Evolutionary conservation across 1,139 yeast genomes (phyloP), one percentile per base, ranked within the genome.

Genomic region (Hemisphaericaspora xylanilytica): DNA sequence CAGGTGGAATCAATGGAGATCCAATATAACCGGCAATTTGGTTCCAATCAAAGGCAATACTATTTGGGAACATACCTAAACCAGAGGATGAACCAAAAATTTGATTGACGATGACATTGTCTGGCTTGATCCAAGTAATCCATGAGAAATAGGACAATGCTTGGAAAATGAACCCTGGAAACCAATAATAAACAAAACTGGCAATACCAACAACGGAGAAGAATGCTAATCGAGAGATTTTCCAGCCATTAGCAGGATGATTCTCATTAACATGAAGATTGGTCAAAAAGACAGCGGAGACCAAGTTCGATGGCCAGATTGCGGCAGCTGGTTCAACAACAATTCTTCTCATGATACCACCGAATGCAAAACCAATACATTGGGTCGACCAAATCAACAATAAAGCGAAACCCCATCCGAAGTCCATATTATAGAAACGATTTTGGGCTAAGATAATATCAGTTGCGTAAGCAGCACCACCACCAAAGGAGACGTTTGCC

Each of bases 1-100:
- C 77, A 22, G 90, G 89, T 7, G 87, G 84, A 48, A 81, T 72
- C 52, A 84, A 69, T 9, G 90, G 87, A 18, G 84, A 75, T 12
- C 81, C 80, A 44, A 78, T 61, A 58, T 75, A 78, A 38, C 80
- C 84, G 28, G 72, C 63, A 36, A 70, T 61, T 53, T 69, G 75
- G 49, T 66, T 68, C 74, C 74, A 69, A 51, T 63, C 70, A 45
- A 65, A 62, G 16, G 72, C 64, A 38, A 77, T 55, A 18, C 39
- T 45, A 28, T 49, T 49, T 17, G 89, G 89, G 52, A 81, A 60
- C 56, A 81, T 56, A 20, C 86, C 88, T 42, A 81, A 65, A 12
- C 87, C 87, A 10, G 80, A 64, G 12, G 65, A 48, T 22, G 76
- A 65, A 37, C 88, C 86, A 53, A 81, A 80, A 33, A 83, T 59